These are phyloP conservation scores for Fusarium devonianum DNA, from an alignment of 2,329 filamentous ascomycete genomes.

Conservation along the genomic window DNA sequence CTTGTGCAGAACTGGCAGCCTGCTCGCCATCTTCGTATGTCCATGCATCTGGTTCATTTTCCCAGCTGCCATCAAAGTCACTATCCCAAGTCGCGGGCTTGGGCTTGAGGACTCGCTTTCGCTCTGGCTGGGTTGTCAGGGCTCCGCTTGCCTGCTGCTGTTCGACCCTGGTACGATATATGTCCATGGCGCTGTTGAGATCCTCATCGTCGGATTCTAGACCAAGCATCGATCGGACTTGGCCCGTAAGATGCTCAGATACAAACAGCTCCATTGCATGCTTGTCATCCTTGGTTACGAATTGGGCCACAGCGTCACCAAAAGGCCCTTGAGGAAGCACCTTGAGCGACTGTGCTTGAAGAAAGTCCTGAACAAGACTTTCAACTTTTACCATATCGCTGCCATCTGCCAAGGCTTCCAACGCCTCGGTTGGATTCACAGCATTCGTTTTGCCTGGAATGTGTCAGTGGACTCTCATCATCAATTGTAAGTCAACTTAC, in stretches of 20 bases:
- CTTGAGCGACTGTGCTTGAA: conserved; percentile 86
- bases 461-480: conserved; percentile 9
- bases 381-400: conserved; percentile 84
- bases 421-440: conserved; percentile 68
- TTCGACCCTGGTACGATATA: conserved; percentile 73
- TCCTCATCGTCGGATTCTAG: conserved; percentile 71
- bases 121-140: conserved; percentile 50
- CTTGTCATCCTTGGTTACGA: conserved; percentile 94
- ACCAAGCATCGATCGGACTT: conserved; percentile 73
- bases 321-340: conserved; percentile 93
- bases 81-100: conserved; percentile 85
- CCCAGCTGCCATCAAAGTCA: conserved; percentile 88
- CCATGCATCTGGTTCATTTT: conserved; percentile 73
- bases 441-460: conserved; percentile 44
- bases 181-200: conserved; percentile 76
- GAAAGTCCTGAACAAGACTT: conserved; percentile 85
- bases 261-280: conserved; percentile 87
- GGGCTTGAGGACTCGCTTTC: conserved; percentile 65
- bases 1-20: conserved; percentile 10
- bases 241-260: conserved; percentile 71
- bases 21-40: conserved; percentile 43
- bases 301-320: conserved; percentile 89
- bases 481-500: conserved; percentile 23
- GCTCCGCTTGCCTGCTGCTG: conserved; percentile 72
- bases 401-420: conserved; percentile 58